Evolutionary conservation across 805 yeast species (phyloP).

Genomic region (Lachancea cidri): DNA sequence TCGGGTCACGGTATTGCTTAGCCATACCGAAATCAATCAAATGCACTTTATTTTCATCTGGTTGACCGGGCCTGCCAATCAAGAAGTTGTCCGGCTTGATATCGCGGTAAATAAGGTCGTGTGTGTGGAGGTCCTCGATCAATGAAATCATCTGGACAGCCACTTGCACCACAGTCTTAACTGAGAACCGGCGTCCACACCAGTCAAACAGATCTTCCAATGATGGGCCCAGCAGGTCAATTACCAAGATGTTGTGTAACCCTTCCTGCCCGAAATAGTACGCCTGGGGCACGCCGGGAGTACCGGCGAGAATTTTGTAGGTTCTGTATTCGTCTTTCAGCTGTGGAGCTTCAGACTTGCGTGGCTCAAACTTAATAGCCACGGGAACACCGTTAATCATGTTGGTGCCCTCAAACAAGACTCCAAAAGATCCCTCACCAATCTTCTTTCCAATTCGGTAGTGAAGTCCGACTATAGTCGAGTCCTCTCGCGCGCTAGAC

Average conservation of each 20-base stretch:
- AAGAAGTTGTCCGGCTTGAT: slow-evolving; percentile 96
- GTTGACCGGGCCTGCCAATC: slow-evolving; percentile 82
- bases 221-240: slow-evolving; percentile 92
- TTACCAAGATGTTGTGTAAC: slow-evolving; percentile 88
- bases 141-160: slow-evolving; percentile 91
- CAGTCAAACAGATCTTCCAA: slow-evolving; percentile 95
- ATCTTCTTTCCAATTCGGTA: slow-evolving; percentile 95
- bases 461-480: slow-evolving; percentile 76
- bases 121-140: slow-evolving; percentile 81
- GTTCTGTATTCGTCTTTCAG: slow-evolving; percentile 93
- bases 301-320: slow-evolving; percentile 80
- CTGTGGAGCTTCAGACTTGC: slow-evolving; percentile 97
- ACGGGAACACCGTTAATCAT: slow-evolving; percentile 88
- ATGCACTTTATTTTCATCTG: slow-evolving; percentile 80
- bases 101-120: slow-evolving; percentile 90
- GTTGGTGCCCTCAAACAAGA: slow-evolving; percentile 92
- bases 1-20: slow-evolving; percentile 94
- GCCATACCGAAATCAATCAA: slow-evolving; percentile 99
- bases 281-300: slow-evolving; percentile 89
- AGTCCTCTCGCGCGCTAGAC: slow-evolving; percentile 21
- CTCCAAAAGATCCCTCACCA: slow-evolving; percentile 98
- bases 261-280: slow-evolving; percentile 99
- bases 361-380: slow-evolving; percentile 95
- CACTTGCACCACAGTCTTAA: slow-evolving; percentile 87
- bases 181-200: slow-evolving; percentile 88